Conservation (phyloP, 495 filamentous ascomycete species). For the Daldinia concentrica region DNA sequence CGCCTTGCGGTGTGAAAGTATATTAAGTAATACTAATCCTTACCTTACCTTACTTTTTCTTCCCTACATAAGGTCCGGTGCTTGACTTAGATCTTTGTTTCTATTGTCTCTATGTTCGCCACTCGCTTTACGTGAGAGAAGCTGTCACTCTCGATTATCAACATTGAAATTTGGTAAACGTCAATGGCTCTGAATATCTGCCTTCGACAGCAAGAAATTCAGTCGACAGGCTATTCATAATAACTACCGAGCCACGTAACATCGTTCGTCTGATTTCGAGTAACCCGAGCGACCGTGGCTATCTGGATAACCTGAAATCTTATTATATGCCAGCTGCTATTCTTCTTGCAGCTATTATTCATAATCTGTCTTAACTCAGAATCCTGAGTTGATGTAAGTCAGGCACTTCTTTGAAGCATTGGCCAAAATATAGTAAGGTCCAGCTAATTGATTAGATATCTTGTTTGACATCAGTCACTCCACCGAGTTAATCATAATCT, state of each 20-base stretch:
- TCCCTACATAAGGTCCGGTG: constrained; percentile 12
- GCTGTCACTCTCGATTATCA: constrained; percentile 11
- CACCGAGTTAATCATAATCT: neutral
- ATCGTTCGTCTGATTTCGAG: constrained; percentile 16
- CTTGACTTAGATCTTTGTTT: neutral
- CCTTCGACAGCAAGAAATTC: constrained; percentile 30
- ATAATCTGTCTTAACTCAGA: neutral
- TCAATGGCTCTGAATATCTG: constrained; percentile 36
- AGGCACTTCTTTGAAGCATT: neutral
- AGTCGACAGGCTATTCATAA: constrained; percentile 41
- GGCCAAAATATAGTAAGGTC: neutral
- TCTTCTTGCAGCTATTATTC: neutral
- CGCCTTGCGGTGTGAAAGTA: constrained; percentile 14
- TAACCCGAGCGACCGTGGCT: neutral
- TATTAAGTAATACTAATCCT: constrained; percentile 7
- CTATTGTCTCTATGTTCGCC: constrained; percentile 6
- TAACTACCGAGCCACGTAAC: constrained; percentile 23
- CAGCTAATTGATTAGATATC: constrained; percentile 8
- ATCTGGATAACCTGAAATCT: constrained; percentile 21
- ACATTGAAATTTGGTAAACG: constrained; percentile 1
- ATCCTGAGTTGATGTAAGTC: constrained; percentile 4
- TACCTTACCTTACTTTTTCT: neutral
- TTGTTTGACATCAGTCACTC: constrained; percentile 5
- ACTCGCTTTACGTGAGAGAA: constrained; percentile 9
- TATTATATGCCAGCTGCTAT: constrained; percentile 9